Evolutionary conservation across 2,329 filamentous ascomycete genomes (phyloP), one percentile per base, ranked within the genome.

Genomic region (Xylaria sp.): DNA sequence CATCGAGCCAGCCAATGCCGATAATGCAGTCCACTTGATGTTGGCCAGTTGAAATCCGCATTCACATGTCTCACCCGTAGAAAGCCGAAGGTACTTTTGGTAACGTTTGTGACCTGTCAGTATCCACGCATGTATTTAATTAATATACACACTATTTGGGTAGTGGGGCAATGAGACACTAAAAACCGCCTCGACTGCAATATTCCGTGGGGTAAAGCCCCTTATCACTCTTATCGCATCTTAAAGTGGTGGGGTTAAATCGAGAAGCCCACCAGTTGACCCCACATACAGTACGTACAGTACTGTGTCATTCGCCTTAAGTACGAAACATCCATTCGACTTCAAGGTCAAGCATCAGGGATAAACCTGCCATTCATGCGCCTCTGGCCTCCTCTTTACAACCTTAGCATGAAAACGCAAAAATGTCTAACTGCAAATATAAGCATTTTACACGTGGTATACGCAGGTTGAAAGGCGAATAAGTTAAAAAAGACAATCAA

Each of bases 221-320:
- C 44, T 59, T 64, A 59, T 51, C 53, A 46, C 20, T 17, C 20
- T 40, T 57, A 40, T 40, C 36, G 54, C 51, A 54, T 38, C 51
- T 17, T 53, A 4, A 49, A 38, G 11, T 54, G 15, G 59, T 40
- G 59, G 59, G 59, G 59, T 51, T 13, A 17, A 36, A 2, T 36
- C n/a, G 28, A 28, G 28, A 28, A 28, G 28, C 28, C 42, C 33
- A 6, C 42, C 53, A 20, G 13, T 6, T 15, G 3, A 59, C 46
- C 65, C 59, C 53, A 59, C 36, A n/a, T 26, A 67, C 65, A 63
- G 64, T 66, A n/a, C n/a, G 1, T 3, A 0, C 6, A 0, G 7
- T 53, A 67, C 65, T 46, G 60, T 64, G 26, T 4, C n/a, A 38
- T 33, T 38, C 44, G 63, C 65, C 54, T n/a, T n/a, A n/a, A n/a